These are phyloP conservation scores for Alternaria novae-zelandiae DNA, from an alignment of 2,329 filamentous ascomycete species.

Conservation along the genomic window DNA sequence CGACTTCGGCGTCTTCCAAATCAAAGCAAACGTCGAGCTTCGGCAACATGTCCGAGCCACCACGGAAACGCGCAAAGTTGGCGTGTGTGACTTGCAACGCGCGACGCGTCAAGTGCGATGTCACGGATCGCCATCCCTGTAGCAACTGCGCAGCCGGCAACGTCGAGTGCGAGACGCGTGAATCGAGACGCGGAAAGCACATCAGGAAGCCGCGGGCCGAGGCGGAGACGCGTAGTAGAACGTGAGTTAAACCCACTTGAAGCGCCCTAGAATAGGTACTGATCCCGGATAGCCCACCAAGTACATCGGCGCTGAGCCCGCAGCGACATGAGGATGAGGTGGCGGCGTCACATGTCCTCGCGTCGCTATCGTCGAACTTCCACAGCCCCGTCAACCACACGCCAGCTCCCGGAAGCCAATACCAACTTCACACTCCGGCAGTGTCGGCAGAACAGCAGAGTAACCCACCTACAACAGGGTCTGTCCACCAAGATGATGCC, in stretches of 20 bases:
- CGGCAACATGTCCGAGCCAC: constrained; percentile 26
- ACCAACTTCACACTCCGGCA: constrained; percentile 21
- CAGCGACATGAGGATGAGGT: constrained; percentile 37
- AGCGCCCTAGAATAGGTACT: neutral
- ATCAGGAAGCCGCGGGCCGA: constrained; percentile 27
- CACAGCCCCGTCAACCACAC: constrained; percentile 27
- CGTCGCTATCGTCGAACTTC: constrained; percentile 36
- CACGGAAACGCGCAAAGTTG: constrained; percentile 49
- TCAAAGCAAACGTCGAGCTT: constrained; percentile 10
- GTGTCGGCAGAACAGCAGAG: constrained; percentile 15
- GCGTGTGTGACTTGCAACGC: constrained; percentile 55
- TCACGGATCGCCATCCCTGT: constrained; percentile 54
- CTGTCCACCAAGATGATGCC: constrained; percentile 32
- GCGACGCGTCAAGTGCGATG: constrained; percentile 56
- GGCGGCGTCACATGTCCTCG: constrained; percentile 37
- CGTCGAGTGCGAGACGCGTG: constrained; percentile 50
- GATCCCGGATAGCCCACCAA: neutral
- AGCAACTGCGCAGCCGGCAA: constrained; percentile 50
- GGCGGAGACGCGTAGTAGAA: constrained; percentile 19
- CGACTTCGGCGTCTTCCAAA: constrained; percentile 30
- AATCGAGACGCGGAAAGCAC: constrained; percentile 54
- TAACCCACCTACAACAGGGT: constrained; percentile 20
- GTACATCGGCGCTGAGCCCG: constrained; percentile 14
- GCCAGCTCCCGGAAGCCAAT: constrained; percentile 11
- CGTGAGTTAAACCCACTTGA: constrained; percentile 18